Base-by-base conservation (phyloP, 2,329 filamentous ascomycete species). In the Claviceps sp. region DNA sequence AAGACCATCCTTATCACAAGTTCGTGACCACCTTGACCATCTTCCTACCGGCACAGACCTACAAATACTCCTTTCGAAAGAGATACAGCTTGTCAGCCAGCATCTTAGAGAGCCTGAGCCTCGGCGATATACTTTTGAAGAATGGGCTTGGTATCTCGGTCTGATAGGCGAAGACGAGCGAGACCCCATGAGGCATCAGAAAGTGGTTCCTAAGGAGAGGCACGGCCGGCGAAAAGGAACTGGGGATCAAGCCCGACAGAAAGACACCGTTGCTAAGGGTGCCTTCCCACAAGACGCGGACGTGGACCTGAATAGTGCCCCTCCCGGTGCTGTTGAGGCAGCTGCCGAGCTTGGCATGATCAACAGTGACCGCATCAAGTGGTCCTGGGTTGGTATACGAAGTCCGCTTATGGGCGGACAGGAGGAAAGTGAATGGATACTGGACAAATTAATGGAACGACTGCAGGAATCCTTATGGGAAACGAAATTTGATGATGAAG, bases 71-170 rank as follows among this genome's bases (percentile, higher is more conserved):
- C 81, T 95, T 9, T 80, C 86, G 2, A 75, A 81, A 37, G 83
- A 86, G 56, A 93, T 95, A 52, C 73, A 79, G 14, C 73, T 72
- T 26, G 79, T 87, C 1, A 79, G 81, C 1, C 54, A 55, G n/a
- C 71, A 77, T 47, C 79, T 93, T 61, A 70, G 86, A 37, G 76
- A 78, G 18, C 65, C 71, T 45, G 66, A 73, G 4, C 74, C 78
- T 2, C 82, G 81, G 52, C 76, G 75, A 51, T 96, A 95, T 63
- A 74, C 72, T 0, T 96, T 89, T 56, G 81, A 89, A 58, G 85
- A 95, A 63, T 95, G 89, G 90, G 85, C 85, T 0, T 86, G 87
- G 71, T 93, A 88, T 59, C 82, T 90, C 7, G 78, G 79, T 22
- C 73, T 95, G 37, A 86, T 95, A n/a, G 79, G 79, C 47, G 78